These are phyloP conservation scores for Silene latifolia DNA, from an alignment of 148 eudicot species.

Conservation along the genomic window DNA sequence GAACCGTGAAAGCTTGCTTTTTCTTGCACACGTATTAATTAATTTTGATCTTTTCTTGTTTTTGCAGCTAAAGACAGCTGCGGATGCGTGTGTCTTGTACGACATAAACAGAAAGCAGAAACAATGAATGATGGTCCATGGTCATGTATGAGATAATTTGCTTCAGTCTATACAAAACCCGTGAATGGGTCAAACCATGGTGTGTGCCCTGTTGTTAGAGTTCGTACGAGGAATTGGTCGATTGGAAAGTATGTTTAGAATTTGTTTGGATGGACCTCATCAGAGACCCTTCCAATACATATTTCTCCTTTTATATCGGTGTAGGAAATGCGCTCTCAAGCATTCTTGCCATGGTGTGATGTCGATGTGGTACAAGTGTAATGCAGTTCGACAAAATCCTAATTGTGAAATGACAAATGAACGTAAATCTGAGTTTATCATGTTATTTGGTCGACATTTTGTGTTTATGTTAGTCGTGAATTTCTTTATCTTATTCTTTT, in stretches of 20 bases:
- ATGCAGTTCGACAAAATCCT: slow-evolving; percentile 9
- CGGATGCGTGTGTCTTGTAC: slow-evolving; percentile 78
- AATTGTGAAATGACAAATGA: slow-evolving; percentile 8
- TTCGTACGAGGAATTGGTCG: slow-evolving; percentile 11
- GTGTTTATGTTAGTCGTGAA: not conserved
- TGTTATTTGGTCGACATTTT: not conserved
- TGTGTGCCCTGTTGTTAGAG: slow-evolving; percentile 15
- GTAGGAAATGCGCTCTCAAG: not conserved
- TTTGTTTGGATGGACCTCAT: slow-evolving; percentile 8
- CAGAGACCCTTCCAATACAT: not conserved
- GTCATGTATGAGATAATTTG: not conserved
- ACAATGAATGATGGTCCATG: slow-evolving; percentile 24
- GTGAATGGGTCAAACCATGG: not conserved
- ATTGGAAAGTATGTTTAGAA: slow-evolving; percentile 4
- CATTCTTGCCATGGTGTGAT: not conserved
- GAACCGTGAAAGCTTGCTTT: not conserved
- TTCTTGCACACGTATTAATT: not conserved
- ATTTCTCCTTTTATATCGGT: not conserved
- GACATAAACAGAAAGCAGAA: slow-evolving; percentile 77
- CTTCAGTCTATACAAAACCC: slow-evolving; percentile 1
- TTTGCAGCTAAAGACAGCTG: slow-evolving; percentile 86
- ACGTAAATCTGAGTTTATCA: not conserved
- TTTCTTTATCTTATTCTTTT: no score
- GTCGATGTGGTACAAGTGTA: slow-evolving; percentile 5
- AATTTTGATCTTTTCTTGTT: slow-evolving; percentile 4